A percentile compares a stretch with the other conserved stretches of the same genome.
Evolutionary conservation across 352 stramenopile species (phyloP).

Genomic region (Nothophytophthora sp.): DNA sequence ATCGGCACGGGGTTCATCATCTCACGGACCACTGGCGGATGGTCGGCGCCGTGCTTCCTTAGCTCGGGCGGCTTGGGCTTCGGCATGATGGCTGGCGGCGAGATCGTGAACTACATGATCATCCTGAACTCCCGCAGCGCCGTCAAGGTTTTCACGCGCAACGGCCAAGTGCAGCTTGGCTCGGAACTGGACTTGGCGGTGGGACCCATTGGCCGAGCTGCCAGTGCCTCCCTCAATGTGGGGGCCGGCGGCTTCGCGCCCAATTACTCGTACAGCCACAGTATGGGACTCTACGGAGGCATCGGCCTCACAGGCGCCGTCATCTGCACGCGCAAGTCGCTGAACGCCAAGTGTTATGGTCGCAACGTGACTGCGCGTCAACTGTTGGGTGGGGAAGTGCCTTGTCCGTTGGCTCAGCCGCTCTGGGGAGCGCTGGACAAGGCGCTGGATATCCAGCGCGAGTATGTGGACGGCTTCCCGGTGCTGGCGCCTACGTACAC

Average conservation of each 20-base stretch:
- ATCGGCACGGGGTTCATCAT: slow-evolving; percentile 80
- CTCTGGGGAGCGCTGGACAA: slow-evolving; percentile 68
- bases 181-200: slow-evolving; percentile 75
- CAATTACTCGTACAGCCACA: slow-evolving; percentile 86
- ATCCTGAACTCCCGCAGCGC: slow-evolving; percentile 71
- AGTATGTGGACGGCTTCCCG: slow-evolving; percentile 67
- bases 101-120: slow-evolving; percentile 85
- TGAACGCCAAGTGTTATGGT: slow-evolving; percentile 78
- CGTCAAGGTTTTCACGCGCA: slow-evolving; percentile 81
- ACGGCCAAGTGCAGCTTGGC: slow-evolving; percentile 75
- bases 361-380: slow-evolving; percentile 60
- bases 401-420: slow-evolving; percentile 57
- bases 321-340: slow-evolving; percentile 74
- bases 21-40: slow-evolving; percentile 65
- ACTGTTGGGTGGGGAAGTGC: slow-evolving; percentile 68
- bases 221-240: slow-evolving; percentile 64
- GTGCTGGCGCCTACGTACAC: slow-evolving; percentile 48
- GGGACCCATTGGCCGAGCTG: slow-evolving; percentile 66
- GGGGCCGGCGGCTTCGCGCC: slow-evolving; percentile 59
- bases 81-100: slow-evolving; percentile 83
- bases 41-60: slow-evolving; percentile 76
- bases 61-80: slow-evolving; percentile 73
- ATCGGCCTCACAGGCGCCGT: slow-evolving; percentile 69
- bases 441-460: slow-evolving; percentile 55
- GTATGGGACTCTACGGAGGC: slow-evolving; percentile 69